phyloP scores from a whole-genome alignment of 2,329 filamentous ascomycete genomes.

The Alternaria hordeiaustralica region DNA sequence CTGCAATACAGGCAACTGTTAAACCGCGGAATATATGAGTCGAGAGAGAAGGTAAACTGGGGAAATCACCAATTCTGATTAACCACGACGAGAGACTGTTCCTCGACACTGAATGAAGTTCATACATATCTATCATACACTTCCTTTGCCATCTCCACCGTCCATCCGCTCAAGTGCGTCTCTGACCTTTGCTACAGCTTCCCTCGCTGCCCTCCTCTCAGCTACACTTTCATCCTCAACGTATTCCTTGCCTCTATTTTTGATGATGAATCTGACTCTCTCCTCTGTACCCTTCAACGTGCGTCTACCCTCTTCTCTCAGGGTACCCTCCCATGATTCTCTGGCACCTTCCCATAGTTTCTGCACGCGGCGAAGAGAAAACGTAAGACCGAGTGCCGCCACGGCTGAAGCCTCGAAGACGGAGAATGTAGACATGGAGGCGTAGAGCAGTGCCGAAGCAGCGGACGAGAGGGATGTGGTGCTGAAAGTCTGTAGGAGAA shows the following conservation, averaged over 20 bases:
- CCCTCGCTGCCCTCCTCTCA: constrained; percentile 51
- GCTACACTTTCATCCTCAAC: constrained; percentile 41
- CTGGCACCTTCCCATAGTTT: constrained; percentile 64
- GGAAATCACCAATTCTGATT: background rate
- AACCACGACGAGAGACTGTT: background rate
- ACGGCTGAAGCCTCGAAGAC: constrained; percentile 65
- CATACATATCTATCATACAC: constrained; percentile 11
- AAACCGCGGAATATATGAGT: background rate
- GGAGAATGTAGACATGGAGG: constrained; percentile 59
- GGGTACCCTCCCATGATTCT: constrained; percentile 58
- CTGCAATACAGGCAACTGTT: no score
- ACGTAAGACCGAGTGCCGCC: constrained; percentile 64
- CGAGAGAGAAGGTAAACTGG: background rate
- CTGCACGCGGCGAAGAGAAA: constrained; percentile 64
- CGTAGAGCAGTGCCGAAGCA: constrained; percentile 62
- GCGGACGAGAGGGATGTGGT: constrained; percentile 67
- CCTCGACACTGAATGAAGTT: background rate
- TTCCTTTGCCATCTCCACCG: constrained; percentile 17
- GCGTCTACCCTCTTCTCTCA: constrained; percentile 64
- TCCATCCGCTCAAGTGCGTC: constrained; percentile 52
- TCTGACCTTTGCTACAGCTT: constrained; percentile 55
- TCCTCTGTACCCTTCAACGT: constrained; percentile 62
- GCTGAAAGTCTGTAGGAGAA: constrained; percentile 74
- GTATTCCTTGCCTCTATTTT: constrained; percentile 47
- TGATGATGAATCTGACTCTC: constrained; percentile 55